A percentile compares a stretch with the other conserved stretches of the same genome.
Conservation (phyloP, 306 rosid species). For the Corylus heterophylla region DNA sequence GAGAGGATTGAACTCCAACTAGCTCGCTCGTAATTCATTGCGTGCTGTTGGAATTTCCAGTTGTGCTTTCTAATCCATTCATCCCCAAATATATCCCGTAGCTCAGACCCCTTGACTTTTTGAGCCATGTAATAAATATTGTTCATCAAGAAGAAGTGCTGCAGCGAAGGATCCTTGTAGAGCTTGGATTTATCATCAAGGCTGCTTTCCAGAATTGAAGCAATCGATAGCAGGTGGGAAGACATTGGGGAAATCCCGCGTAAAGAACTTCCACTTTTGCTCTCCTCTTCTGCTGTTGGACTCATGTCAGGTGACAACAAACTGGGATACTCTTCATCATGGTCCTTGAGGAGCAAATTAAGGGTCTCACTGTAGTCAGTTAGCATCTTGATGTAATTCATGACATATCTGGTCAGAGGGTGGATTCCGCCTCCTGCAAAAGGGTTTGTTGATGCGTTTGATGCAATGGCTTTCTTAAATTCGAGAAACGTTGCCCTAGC, state of each 20-base stretch:
- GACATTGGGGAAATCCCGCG: constrained; percentile 53
- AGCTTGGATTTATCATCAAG: constrained; percentile 70
- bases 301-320: constrained; percentile 56
- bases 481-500: constrained; percentile 68
- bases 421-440: constrained; percentile 86
- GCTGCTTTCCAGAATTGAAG: constrained; percentile 70
- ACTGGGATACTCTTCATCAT: constrained; percentile 42
- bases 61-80: constrained; percentile 77
- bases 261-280: constrained; percentile 33
- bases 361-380: constrained; percentile 64
- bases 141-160: constrained; percentile 89
- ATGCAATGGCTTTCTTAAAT: constrained; percentile 68
- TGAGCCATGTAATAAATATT: constrained; percentile 88
- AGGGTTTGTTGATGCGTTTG: constrained; percentile 59
- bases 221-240: constrained; percentile 53
- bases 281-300: constrained; percentile 54
- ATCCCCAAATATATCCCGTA: constrained; percentile 60
- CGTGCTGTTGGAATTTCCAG: constrained; percentile 80
- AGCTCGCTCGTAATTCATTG: constrained; percentile 74
- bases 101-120: constrained; percentile 78
- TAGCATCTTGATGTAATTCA: constrained; percentile 79
- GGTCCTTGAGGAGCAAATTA: constrained; percentile 63
- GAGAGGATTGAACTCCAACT: constrained; percentile 78
- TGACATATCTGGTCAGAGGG: constrained; percentile 78
- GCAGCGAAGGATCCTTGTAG: constrained; percentile 67